Evolutionary conservation across 345 rosid genomes (phyloP), one percentile per base, ranked within the genome.

Genomic region (Syzygium aromaticum): DNA sequence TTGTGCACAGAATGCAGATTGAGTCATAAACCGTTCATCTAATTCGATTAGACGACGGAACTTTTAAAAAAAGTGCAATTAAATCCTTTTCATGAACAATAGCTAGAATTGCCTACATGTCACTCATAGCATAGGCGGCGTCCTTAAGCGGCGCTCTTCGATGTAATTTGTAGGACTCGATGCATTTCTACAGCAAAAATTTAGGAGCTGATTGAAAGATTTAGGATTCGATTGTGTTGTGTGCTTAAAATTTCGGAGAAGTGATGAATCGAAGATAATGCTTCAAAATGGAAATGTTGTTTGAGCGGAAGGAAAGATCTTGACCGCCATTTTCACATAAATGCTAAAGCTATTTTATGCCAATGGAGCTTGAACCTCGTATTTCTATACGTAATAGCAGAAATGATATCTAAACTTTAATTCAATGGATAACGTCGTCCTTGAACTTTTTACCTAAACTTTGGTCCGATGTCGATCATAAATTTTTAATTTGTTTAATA

Each of bases 391-490:
- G 10, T 56, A 9, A 56, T 56, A 56, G n/a, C 0, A 57, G 0
- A 8, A 5, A 2, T 23, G 14, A 57, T 23, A 9, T 57, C 4
- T 57, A 28, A 57, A 57, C 25, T 57, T 57, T 57, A n/a, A 23
- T 57, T 6, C 1, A 23, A 2, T 57, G 12, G 10, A 4, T 3
- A 23, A 56, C 23, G 3, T 56, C 25, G 63, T 23, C 14, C 28
- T 57, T 57, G 28, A 57, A 6, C 6, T 57, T 57, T 23, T 1
- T 57, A 11, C 6, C 5, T 57, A n/a, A 57, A 25, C 64, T 57
- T 25, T 23, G n/a, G 25, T 4, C 0, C 3, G 0, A 0, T 7
- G 0, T n/a, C 5, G 1, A n/a, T 15, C 33, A 0, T 61, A n/a
- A n/a, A 61, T 0, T 59, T 12, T n/a, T 61, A n/a, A 61, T 16